A percentile compares a stretch with the other conserved stretches of the same genome.
Evolutionary conservation across 768 basidiomycete species (phyloP).

Genomic region (Suillus hirtellus): DNA sequence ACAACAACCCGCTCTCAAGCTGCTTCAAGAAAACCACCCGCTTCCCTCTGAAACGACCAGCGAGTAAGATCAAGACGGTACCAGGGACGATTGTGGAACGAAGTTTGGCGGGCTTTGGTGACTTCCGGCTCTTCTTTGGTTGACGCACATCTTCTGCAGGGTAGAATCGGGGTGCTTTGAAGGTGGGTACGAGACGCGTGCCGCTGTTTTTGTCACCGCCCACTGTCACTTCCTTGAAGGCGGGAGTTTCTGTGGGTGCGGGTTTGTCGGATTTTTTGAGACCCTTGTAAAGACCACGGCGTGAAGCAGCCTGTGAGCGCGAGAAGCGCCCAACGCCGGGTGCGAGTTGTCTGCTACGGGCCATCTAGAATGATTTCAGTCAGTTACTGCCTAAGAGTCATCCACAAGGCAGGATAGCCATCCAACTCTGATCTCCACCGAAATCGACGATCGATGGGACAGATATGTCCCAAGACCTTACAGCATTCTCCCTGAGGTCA

Average conservation of each 20-base stretch:
- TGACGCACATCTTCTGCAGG: conserved; percentile 91
- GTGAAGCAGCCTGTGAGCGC: conserved; percentile 76
- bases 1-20: conserved; percentile 84
- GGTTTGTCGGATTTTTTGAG: conserved; percentile 74
- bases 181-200: conserved; percentile 82
- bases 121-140: conserved; percentile 92
- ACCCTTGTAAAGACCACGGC: conserved; percentile 85
- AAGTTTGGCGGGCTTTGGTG: conserved; percentile 72
- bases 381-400: conserved; percentile 29
- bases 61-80: conserved; percentile 92
- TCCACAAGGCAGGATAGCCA: conserved; percentile 34
- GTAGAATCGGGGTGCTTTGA: conserved; percentile 89
- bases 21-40: conserved; percentile 98
- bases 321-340: conserved; percentile 82
- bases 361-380: conserved; percentile 56
- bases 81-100: conserved; percentile 91
- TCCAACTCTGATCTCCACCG: conserved; percentile 31
- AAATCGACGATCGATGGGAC: conserved; percentile 11
- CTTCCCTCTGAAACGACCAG: conserved; percentile 97
- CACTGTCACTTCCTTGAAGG: conserved; percentile 76
- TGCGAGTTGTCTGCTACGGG: conserved; percentile 83
- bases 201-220: conserved; percentile 90
- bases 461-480: conserved; percentile 1
- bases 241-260: conserved; percentile 55
- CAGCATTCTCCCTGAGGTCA: conserved; percentile 2